These are phyloP conservation scores for Ramaria sp. DNA, from an alignment of 768 basidiomycete species.

Conservation along the genomic window DNA sequence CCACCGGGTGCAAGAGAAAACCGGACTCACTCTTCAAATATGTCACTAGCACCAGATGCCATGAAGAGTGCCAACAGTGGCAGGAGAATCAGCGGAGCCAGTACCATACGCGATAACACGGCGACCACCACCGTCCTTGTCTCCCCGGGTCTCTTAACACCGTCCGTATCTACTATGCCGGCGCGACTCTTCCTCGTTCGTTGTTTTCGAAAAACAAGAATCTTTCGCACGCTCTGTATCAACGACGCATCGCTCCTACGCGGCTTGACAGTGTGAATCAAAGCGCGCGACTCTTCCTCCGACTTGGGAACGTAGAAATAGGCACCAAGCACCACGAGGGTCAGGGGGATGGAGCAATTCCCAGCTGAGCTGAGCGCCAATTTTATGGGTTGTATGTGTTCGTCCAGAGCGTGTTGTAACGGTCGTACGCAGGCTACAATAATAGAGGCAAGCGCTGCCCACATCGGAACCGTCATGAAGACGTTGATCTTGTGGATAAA, in stretches of 20 bases:
- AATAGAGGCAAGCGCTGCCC: slow-evolving; percentile 66
- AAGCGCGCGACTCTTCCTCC: slow-evolving; percentile 6
- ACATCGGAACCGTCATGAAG: slow-evolving; percentile 86
- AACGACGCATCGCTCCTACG: slow-evolving; percentile 20
- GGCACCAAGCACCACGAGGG: slow-evolving; percentile 83
- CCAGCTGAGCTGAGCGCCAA: slow-evolving; percentile 59
- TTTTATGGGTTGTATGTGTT: slow-evolving; percentile 53
- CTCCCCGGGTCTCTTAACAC: slow-evolving; percentile 43
- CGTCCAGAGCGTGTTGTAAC: slow-evolving; percentile 59
- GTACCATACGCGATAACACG: slow-evolving; percentile 75
- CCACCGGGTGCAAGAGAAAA: not conserved
- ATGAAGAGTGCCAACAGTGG: slow-evolving; percentile 63
- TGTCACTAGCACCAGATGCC: slow-evolving; percentile 27
- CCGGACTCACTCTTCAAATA: slow-evolving; percentile 68
- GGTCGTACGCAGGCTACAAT: slow-evolving; percentile 69
- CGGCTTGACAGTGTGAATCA: slow-evolving; percentile 12
- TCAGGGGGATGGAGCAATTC: slow-evolving; percentile 77
- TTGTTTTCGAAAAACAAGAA: slow-evolving; percentile 22
- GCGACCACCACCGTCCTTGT: slow-evolving; percentile 75
- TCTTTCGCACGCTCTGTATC: slow-evolving; percentile 30
- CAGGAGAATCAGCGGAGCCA: slow-evolving; percentile 69
- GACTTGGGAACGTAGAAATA: slow-evolving; percentile 57
- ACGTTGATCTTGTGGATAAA: slow-evolving; percentile 37
- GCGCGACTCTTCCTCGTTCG: slow-evolving; percentile 12
- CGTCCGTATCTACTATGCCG: not conserved